These are phyloP conservation scores for Mitragyna speciosa DNA, from an alignment of 257 asterid species.

Conservation along the genomic window DNA sequence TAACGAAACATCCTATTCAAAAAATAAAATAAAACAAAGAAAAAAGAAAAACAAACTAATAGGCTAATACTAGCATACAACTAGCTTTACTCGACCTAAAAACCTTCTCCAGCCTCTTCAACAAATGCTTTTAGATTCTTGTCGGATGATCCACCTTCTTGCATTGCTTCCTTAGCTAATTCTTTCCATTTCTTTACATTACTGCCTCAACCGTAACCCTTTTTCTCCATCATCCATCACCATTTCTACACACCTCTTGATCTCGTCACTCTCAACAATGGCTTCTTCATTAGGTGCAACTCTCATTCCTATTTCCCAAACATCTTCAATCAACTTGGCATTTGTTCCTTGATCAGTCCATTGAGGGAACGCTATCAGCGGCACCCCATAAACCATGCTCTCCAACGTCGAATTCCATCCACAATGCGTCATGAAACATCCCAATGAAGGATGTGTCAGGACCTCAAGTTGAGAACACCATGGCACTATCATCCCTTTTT, in stretches of 20 bases:
- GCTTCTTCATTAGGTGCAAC: conserved; percentile 19
- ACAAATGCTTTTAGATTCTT: conserved; percentile 17
- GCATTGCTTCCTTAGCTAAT: conserved; percentile 26
- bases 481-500: conserved; percentile 22
- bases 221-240: conserved; percentile 16
- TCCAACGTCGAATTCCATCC: conserved; percentile 34
- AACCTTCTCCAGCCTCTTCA: background rate
- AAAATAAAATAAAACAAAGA: too few species aligned
- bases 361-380: too few species aligned
- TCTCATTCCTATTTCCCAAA: conserved; percentile 26
- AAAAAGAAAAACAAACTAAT: background rate
- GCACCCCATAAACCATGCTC: conserved; percentile 22
- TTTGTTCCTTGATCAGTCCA: too few species aligned
- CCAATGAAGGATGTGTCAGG: conserved; percentile 17
- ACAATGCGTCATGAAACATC: conserved; percentile 23
- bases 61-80: background rate
- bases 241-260: conserved; percentile 26
- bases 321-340: conserved; percentile 34
- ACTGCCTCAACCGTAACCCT: conserved; percentile 9
- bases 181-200: conserved; percentile 25
- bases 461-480: conserved; percentile 32
- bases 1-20: too few species aligned
- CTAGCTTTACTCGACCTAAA: background rate
- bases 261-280: conserved; percentile 16
- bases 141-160: conserved; percentile 29